These are phyloP conservation scores for Aristolochia fimbriata DNA, from an alignment of 164 flowering plant species.

Conservation along the genomic window DNA sequence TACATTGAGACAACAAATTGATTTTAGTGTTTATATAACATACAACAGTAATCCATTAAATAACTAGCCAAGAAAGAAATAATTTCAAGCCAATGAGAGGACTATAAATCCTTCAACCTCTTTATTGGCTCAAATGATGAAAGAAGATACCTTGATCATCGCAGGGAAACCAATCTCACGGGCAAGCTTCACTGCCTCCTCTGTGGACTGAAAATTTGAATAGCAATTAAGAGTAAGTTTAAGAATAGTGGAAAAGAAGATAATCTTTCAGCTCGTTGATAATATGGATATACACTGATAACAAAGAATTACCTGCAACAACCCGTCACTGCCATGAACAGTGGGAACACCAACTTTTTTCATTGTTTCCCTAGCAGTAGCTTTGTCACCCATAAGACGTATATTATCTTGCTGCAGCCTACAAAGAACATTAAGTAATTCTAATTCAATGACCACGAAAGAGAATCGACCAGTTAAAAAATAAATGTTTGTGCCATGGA, in stretches of 20 bases:
- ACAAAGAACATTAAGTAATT: background rate
- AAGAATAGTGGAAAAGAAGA: background rate
- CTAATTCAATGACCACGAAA: too few relatives aligned
- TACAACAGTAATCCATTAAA: too few relatives aligned
- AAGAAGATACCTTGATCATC: conserved; percentile 98
- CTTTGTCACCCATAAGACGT: conserved; percentile 95
- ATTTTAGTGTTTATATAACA: too few relatives aligned
- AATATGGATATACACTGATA: too few relatives aligned
- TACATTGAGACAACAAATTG: too few relatives aligned
- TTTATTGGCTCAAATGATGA: too few relatives aligned
- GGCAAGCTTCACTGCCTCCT: conserved; percentile 82
- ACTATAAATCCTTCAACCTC: too few relatives aligned
- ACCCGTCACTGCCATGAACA: conserved; percentile 97
- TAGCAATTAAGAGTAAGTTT: background rate
- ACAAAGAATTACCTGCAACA: conserved; percentile 51
- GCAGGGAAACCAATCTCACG: conserved; percentile 87
- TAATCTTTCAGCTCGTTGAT: too few relatives aligned
- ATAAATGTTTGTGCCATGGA: background rate
- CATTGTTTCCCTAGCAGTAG: conserved; percentile 98
- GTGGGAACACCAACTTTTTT: conserved; percentile 98
- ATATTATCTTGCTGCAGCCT: conserved; percentile 22
- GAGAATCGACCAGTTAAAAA: too few relatives aligned
- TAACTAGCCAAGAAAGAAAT: too few relatives aligned
- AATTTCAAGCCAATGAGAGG: too few relatives aligned
- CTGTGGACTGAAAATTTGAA: conserved; percentile 56